Percentiles rank a stretch among this genome's conserved stretches.
phyloP scores from a whole-genome alignment of 1,284 basidiomycete genomes.

The Cystobasidium sp. region DNA sequence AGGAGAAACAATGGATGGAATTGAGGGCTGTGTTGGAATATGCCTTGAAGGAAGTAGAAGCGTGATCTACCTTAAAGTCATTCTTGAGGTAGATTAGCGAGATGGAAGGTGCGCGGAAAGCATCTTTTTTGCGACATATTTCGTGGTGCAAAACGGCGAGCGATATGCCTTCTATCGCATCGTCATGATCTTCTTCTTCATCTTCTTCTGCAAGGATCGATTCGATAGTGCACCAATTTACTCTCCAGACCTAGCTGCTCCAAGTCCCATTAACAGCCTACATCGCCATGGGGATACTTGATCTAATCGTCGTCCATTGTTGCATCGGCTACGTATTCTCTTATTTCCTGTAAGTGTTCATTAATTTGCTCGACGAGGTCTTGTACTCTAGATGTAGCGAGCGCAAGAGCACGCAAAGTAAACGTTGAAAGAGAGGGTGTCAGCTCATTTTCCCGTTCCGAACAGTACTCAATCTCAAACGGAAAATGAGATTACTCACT shows the following conservation, averaged over 20 bases:
- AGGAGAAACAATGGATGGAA: conserved; percentile 34
- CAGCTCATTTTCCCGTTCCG: no score
- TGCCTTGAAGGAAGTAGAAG: conserved; percentile 21
- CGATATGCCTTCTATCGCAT: no score
- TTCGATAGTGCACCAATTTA: neutral
- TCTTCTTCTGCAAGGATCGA: no score
- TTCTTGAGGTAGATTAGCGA: neutral
- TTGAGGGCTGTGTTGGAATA: conserved; percentile 35
- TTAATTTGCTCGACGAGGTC: conserved; percentile 20
- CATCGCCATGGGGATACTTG: no score
- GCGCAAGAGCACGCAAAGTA: no score
- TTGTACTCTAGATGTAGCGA: conserved; percentile 4
- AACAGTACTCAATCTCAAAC: no score
- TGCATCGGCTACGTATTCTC: conserved; percentile 25
- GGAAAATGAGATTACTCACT: neutral
- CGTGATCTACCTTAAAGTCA: neutral
- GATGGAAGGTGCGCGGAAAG: neutral
- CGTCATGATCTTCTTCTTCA: no score
- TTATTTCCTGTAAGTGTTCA: conserved; percentile 15
- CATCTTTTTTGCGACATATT: no score
- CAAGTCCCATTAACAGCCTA: neutral
- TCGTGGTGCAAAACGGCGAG: no score
- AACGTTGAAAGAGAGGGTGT: no score
- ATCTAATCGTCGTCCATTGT: neutral
- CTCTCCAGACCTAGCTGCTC: neutral